A percentile compares a stretch with the other conserved stretches of the same genome.
Evolutionary conservation across 2,329 filamentous ascomycete species (phyloP).

Genomic region (Cladosporium velox): DNA sequence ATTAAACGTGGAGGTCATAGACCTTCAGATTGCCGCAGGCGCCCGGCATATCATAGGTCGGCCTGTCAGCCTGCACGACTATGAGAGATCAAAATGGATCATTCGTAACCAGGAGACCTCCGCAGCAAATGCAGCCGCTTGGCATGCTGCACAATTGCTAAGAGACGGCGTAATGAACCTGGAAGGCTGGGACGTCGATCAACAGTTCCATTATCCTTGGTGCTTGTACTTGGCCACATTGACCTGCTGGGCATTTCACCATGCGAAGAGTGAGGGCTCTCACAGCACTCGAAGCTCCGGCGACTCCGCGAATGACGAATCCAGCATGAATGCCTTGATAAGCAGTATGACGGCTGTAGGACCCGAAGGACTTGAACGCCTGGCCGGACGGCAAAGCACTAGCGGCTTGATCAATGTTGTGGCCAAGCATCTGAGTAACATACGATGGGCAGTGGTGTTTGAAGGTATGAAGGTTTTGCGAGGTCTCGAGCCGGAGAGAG

Average conservation of each 20-base stretch:
- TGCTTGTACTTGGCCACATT: conserved; percentile 62
- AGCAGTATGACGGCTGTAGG: conserved; percentile 44
- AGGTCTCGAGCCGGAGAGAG: conserved; percentile 43
- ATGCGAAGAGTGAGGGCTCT: conserved; percentile 34
- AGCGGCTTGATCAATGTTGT: conserved; percentile 58
- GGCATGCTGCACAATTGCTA: conserved; percentile 58
- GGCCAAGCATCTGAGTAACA: conserved; percentile 56
- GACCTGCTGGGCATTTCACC: conserved; percentile 61
- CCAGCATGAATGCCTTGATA: conserved; percentile 47
- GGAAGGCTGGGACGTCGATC: conserved; percentile 54
- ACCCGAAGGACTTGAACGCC: conserved; percentile 38
- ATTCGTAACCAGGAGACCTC: conserved; percentile 46
- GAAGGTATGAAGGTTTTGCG: conserved; percentile 61
- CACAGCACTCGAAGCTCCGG: neutral
- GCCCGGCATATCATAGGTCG: conserved; percentile 61
- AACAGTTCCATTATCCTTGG: conserved; percentile 64
- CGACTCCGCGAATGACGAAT: conserved; percentile 6
- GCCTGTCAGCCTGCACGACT: conserved; percentile 54
- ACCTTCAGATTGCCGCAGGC: conserved; percentile 64
- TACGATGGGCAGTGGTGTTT: conserved; percentile 64
- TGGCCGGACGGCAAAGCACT: conserved; percentile 51
- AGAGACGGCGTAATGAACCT: conserved; percentile 53
- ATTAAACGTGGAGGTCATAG: conserved; percentile 60
- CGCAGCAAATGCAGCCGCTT: conserved; percentile 49
- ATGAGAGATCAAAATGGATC: conserved; percentile 51